Evolutionary conservation across 116 monocot genomes (phyloP).

Genomic region (Iris pallida): DNA sequence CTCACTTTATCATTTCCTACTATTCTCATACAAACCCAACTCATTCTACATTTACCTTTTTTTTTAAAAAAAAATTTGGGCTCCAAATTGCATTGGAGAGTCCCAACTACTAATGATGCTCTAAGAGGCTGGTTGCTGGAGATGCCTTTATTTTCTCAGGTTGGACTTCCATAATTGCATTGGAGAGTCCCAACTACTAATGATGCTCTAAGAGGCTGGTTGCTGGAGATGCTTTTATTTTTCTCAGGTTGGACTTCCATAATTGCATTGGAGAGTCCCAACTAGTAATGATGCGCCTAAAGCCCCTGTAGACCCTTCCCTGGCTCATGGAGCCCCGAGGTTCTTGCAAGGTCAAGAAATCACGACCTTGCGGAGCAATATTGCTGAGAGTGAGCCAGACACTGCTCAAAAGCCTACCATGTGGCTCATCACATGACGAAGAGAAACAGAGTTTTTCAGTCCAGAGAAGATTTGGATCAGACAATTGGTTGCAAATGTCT

Average conservation of each 20-base stretch:
- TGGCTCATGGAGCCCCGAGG: conserved; percentile 25
- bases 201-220: no score
- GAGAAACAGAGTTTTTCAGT: conserved; percentile 12
- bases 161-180: background rate
- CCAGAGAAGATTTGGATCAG: conserved; percentile 27
- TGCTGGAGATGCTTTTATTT: no score
- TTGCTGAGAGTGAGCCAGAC: conserved; percentile 30
- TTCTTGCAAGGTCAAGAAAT: conserved; percentile 41
- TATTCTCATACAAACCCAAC: no score
- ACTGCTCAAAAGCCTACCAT: conserved; percentile 18
- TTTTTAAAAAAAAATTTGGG: no score
- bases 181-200: no score
- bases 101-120: no score
- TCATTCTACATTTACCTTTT: no score
- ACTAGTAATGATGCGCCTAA: no score
- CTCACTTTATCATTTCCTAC: no score
- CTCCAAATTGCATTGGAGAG: no score
- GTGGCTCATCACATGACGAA: conserved; percentile 26
- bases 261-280: no score
- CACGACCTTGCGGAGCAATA: conserved; percentile 18
- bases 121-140: conserved; percentile 54
- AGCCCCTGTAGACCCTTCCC: background rate
- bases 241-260: conserved; percentile 3
- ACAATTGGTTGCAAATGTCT: conserved; percentile 29
- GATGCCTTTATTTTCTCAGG: conserved; percentile 57